A percentile compares a stretch with the other conserved stretches of the same genome.
phyloP scores from a whole-genome alignment of 257 asterid genomes.

The Scutellaria galericulata region DNA sequence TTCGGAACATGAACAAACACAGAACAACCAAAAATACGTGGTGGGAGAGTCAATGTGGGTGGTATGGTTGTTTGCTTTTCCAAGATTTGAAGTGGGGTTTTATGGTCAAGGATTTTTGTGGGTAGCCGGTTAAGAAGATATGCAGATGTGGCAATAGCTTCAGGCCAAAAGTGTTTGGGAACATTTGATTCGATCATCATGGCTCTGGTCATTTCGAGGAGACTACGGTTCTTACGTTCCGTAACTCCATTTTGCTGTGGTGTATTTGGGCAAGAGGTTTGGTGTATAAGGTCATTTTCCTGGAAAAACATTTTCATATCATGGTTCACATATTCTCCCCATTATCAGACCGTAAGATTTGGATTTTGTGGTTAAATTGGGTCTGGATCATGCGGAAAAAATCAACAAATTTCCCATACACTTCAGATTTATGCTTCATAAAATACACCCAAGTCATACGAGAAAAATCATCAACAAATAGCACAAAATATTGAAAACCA shows the following conservation, averaged over 20 bases:
- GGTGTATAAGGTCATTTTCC: background rate
- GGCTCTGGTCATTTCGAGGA: background rate
- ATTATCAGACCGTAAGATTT: background rate
- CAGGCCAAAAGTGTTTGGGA: background rate
- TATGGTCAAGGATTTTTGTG: too few species aligned
- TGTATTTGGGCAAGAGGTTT: background rate
- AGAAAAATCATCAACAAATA: too few species aligned
- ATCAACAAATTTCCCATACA: background rate
- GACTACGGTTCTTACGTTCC: background rate
- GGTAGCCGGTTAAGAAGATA: background rate
- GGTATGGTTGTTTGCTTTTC: too few species aligned
- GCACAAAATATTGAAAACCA: too few species aligned
- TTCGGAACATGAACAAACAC: too few species aligned
- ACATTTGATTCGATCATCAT: background rate
- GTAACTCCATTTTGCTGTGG: background rate
- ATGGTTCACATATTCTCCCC: background rate
- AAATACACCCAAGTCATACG: too few species aligned
- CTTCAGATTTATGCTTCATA: too few species aligned
- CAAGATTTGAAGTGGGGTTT: too few species aligned
- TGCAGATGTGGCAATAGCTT: background rate
- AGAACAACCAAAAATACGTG: too few species aligned
- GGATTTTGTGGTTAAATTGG: too few species aligned
- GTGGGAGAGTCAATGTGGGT: too few species aligned
- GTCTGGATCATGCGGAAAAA: too few species aligned
- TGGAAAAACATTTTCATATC: background rate